Evolutionary conservation across 257 asterid species (phyloP).

Genomic region (Solanum arcanum): DNA sequence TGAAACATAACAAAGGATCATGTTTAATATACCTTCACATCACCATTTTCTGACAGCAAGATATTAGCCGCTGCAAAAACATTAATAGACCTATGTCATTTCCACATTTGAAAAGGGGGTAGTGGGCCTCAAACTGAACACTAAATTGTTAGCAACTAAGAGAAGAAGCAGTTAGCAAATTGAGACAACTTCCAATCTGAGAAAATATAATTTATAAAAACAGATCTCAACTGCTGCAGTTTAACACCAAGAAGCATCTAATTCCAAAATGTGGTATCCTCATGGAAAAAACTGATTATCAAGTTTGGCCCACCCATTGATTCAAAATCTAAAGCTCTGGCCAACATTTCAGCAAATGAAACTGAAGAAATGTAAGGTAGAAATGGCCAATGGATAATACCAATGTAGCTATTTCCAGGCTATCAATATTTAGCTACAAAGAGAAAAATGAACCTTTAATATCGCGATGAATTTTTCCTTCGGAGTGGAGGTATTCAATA

Average conservation of each 20-base stretch:
- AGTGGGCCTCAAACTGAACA: background rate
- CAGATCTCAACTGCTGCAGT: background rate
- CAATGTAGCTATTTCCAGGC: background rate
- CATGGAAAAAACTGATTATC: background rate
- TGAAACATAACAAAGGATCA: background rate
- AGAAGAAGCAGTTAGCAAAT: background rate
- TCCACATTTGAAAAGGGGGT: background rate
- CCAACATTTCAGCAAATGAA: background rate
- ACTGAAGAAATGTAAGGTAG: background rate
- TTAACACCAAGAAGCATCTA: background rate
- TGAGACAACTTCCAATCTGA: background rate
- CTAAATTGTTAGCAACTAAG: background rate
- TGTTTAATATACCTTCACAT: conserved; percentile 65
- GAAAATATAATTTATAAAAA: background rate
- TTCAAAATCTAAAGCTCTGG: background rate
- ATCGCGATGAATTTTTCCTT: conserved; percentile 99
- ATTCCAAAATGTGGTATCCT: background rate
- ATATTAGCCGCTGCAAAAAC: conserved; percentile 92
- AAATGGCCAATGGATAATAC: background rate
- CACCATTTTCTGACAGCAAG: conserved; percentile 91
- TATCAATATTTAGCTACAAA: background rate
- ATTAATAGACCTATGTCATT: background rate
- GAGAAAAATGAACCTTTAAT: conserved; percentile 59
- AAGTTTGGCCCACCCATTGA: background rate
- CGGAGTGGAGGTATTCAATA: conserved; percentile 86